Conservation (phyloP, 768 basidiomycete genomes). For the Mrakia gelida region DNA sequence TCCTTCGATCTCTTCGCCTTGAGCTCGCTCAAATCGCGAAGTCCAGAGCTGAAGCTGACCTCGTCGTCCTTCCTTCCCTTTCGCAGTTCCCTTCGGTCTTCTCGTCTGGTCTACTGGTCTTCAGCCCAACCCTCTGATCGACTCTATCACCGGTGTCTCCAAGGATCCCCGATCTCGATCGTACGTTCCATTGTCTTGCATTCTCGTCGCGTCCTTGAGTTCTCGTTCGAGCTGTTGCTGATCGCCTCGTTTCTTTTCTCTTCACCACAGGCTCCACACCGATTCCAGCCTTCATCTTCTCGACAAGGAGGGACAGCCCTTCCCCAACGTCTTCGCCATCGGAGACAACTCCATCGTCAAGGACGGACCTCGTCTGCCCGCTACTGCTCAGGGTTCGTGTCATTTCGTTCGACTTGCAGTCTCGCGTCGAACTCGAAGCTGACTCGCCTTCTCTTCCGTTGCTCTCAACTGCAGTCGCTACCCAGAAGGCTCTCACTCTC, state of each 20-base stretch:
- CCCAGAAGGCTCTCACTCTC: constrained; percentile 68
- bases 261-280: constrained; percentile 48
- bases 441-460: constrained; percentile 24
- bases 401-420: constrained; percentile 33
- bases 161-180: constrained; percentile 61
- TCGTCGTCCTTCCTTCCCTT: background rate
- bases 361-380: constrained; percentile 58
- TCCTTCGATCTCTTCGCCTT: background rate
- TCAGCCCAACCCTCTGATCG: constrained; percentile 72
- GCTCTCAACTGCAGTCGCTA: constrained; percentile 55
- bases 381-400: constrained; percentile 67
- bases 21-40: background rate
- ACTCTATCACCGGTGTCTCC: constrained; percentile 56
- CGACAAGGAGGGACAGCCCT: constrained; percentile 52
- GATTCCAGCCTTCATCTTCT: constrained; percentile 62
- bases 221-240: background rate
- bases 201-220: background rate
- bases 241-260: background rate
- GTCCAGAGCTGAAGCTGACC: background rate
- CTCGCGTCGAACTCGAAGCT: background rate
- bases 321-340: constrained; percentile 72
- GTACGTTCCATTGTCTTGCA: constrained; percentile 39
- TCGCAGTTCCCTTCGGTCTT: constrained; percentile 68
- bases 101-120: constrained; percentile 86
- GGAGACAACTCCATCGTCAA: constrained; percentile 67